These are phyloP conservation scores for Cladosporium oxysporum DNA, from an alignment of 2,329 filamentous ascomycete species.

Conservation along the genomic window DNA sequence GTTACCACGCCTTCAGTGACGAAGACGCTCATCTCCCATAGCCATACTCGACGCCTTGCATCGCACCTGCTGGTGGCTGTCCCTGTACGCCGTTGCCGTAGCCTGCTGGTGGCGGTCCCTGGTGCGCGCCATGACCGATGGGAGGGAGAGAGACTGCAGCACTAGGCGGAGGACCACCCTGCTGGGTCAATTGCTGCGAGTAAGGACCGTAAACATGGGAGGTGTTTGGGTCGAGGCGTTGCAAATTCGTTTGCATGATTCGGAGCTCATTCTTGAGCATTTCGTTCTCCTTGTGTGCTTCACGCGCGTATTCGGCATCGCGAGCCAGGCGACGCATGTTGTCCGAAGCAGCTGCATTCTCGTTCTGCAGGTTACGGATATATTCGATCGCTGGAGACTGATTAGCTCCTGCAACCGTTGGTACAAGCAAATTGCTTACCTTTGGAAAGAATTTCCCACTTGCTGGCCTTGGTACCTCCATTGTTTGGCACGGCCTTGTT, in stretches of 20 bases:
- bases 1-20: neutral
- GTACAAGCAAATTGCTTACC: conserved; percentile 53
- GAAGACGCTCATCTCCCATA: conserved; percentile 23
- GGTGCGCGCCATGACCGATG: conserved; percentile 29
- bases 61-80: conserved; percentile 40
- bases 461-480: conserved; percentile 80
- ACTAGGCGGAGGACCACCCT: conserved; percentile 31
- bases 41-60: conserved; percentile 53
- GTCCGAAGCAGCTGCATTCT: conserved; percentile 38
- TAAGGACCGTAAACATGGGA: conserved; percentile 52
- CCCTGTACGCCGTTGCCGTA: conserved; percentile 37
- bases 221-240: conserved; percentile 47
- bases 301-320: conserved; percentile 47
- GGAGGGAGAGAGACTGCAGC: conserved; percentile 41
- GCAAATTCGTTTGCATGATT: conserved; percentile 49
- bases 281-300: conserved; percentile 50
- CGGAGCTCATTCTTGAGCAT: conserved; percentile 49
- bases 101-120: conserved; percentile 25
- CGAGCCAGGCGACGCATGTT: conserved; percentile 47
- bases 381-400: conserved; percentile 50
- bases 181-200: conserved; percentile 46
- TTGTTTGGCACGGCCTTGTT: conserved; percentile 80
- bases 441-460: conserved; percentile 87
- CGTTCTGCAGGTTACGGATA: conserved; percentile 43
- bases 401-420: neutral